Conservation (phyloP, 305 asterid genomes). For the Fraxinus angustifolia region DNA sequence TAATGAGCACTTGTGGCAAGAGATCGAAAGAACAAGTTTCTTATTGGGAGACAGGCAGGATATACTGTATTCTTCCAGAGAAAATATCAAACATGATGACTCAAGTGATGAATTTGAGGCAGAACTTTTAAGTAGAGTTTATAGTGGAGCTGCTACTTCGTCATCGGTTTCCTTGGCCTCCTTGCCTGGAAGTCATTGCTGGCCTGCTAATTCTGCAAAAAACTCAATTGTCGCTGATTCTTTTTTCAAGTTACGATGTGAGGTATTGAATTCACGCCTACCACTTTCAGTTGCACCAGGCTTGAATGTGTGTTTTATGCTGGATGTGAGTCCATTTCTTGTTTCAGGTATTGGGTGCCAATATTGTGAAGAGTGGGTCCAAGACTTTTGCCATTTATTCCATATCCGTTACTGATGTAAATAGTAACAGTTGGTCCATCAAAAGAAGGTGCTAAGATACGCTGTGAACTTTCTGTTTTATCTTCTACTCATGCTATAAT, state of each 20-base stretch:
- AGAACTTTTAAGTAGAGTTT: conserved; percentile 54
- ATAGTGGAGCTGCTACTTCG: conserved; percentile 67
- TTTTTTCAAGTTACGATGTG: conserved; percentile 76
- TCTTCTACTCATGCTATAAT: conserved; percentile 15
- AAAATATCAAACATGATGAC: conserved; percentile 46
- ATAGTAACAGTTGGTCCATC: conserved; percentile 88
- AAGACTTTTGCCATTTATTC: conserved; percentile 83
- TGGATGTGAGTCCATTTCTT: conserved; percentile 16
- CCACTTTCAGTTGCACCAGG: conserved; percentile 16
- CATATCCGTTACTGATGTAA: conserved; percentile 77
- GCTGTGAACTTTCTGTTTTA: conserved; percentile 11
- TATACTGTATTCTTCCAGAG: conserved; percentile 45
- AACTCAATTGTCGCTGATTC: conserved; percentile 60
- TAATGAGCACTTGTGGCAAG: conserved; percentile 73
- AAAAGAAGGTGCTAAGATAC: conserved; percentile 72
- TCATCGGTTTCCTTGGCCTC: conserved; percentile 62
- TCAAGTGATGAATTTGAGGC: conserved; percentile 75
- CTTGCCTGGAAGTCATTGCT: conserved; percentile 56
- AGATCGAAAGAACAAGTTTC: conserved; percentile 72
- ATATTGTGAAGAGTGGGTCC: conserved; percentile 93
- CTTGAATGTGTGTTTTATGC: conserved; percentile 26
- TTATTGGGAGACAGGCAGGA: conserved; percentile 74
- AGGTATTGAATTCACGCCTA: conserved; percentile 49
- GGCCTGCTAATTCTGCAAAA: conserved; percentile 58
- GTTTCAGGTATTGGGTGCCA: conserved; percentile 84